Evolutionary conservation across 495 filamentous ascomycete species (phyloP), one percentile per base, ranked within the genome.

Genomic region (Penicillium alfredii): DNA sequence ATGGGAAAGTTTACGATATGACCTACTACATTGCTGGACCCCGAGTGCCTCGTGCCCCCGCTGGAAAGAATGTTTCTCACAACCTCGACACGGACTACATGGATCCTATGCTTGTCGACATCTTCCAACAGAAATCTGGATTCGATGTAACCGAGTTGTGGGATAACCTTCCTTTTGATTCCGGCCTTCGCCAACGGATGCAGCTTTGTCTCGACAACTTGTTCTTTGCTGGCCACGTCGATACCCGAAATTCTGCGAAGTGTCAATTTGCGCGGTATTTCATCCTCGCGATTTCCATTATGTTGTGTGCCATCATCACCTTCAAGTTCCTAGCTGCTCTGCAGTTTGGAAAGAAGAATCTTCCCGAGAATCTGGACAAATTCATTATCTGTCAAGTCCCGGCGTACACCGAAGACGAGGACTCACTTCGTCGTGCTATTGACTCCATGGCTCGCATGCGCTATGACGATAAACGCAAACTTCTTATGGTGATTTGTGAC

Each of bases 341-440:
- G 45, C 92, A 99, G 54, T 97, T 99, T 46, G 81, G 84, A 22
- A 78, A 69, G 54, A 96, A 94, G 71, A 94, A 82, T 38, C 68
- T 88, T 17, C 92, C 92, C 0, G 92, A 97, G 64, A 89, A 95
- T 53, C 73, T 96, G 24, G 92, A 99, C 67, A 97, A 97, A 58
- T 99, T 99, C 56, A 69, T 99, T 55, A 97, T 99, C 60, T 93
- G 86, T 58, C 93, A 95, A 61, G 88, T 99, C 21, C 92, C 92
- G 2, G 92, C 84, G 8, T 99, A 99, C 60, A 99, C 92, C 3
- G 92, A 99, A 68, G 92, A 95, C 51, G 92, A 99, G 61, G 92
- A 99, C 2, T 95, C 90, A 19, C 72, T 99, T 8, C 84, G 92
- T 38, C 88, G 88, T 66, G 93, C 90, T 42, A 92, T 99, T 52